These are phyloP conservation scores for Penicillium paxilli DNA, from an alignment of 495 filamentous ascomycete species.

Conservation along the genomic window DNA sequence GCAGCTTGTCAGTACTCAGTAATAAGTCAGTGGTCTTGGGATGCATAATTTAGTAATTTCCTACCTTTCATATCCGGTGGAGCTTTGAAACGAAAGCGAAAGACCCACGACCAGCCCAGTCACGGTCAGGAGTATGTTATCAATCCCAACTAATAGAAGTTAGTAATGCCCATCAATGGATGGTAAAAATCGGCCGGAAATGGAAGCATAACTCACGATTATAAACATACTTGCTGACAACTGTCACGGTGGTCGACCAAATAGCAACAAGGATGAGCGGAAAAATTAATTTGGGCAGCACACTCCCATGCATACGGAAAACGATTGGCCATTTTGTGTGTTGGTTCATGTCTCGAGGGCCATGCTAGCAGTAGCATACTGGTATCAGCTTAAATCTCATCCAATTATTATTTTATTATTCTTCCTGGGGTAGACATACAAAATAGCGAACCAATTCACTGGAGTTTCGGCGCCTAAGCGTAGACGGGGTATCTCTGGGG, in stretches of 20 bases:
- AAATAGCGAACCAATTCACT: background rate
- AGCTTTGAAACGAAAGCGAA: conserved; percentile 77
- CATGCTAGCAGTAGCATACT: conserved; percentile 35
- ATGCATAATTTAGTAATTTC: background rate
- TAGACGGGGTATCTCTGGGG: background rate
- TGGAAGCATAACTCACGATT: conserved; percentile 40
- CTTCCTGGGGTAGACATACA: background rate
- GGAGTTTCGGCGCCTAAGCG: background rate
- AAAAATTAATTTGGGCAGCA: conserved; percentile 76
- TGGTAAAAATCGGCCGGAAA: too few relatives aligned
- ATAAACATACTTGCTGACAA: conserved; percentile 54
- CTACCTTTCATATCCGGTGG: conserved; percentile 80
- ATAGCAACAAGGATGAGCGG: conserved; percentile 65
- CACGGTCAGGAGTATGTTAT: conserved; percentile 73
- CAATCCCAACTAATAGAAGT: conserved; percentile 52
- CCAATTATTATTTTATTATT: background rate
- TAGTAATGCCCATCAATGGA: background rate
- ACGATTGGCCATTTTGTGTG: conserved; percentile 84
- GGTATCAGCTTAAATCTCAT: too few relatives aligned
- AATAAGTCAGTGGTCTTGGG: too few relatives aligned
- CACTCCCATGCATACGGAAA: conserved; percentile 76
- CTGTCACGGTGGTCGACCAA: conserved; percentile 72
- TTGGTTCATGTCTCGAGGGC: conserved; percentile 66
- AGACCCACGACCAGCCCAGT: conserved; percentile 88
- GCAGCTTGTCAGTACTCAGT: background rate